Evolutionary conservation across 2,329 filamentous ascomycete species (phyloP).

Genomic region (Epichloe uncinata): DNA sequence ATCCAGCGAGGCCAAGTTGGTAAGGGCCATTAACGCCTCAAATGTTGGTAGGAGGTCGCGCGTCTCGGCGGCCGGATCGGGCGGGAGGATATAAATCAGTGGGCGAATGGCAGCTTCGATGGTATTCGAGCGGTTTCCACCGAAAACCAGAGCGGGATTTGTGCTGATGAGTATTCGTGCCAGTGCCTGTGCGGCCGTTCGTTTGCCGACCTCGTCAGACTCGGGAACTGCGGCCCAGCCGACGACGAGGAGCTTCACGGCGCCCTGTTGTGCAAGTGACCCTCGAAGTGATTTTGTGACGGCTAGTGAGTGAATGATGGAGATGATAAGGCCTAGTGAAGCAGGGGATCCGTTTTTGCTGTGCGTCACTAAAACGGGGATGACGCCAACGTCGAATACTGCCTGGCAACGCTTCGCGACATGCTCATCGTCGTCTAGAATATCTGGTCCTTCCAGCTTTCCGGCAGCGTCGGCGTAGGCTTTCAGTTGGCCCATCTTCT

Average conservation of each 20-base stretch:
- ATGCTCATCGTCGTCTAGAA: conserved; percentile 61
- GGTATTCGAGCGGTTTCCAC: conserved; percentile 60
- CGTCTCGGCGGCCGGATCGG: conserved; percentile 47
- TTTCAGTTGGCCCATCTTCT: conserved; percentile 82
- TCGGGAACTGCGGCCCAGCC: conserved; percentile 50
- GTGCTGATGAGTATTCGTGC: conserved; percentile 78
- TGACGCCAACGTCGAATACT: conserved; percentile 65
- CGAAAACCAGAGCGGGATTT: conserved; percentile 75
- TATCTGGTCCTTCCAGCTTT: conserved; percentile 45
- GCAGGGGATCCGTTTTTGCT: conserved; percentile 59
- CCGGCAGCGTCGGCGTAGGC: conserved; percentile 84
- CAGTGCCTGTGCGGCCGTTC: conserved; percentile 63
- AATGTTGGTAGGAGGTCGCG: conserved; percentile 80
- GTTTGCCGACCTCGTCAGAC: conserved; percentile 31
- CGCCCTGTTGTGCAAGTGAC: conserved; percentile 83
- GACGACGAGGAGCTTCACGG: conserved; percentile 68
- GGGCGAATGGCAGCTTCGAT: conserved; percentile 73
- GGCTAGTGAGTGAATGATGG: conserved; percentile 66
- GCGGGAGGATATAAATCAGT: conserved; percentile 58
- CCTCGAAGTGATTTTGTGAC: conserved; percentile 62
- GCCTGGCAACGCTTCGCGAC: conserved; percentile 63
- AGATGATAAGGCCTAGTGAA: conserved; percentile 58
- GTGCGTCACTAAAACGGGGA: conserved; percentile 64
- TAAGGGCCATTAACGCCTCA: conserved; percentile 80
- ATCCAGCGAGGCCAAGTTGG: conserved; percentile 78